Base-by-base conservation (phyloP, 1,284 basidiomycete species). In the Psilocybe mexicana region DNA sequence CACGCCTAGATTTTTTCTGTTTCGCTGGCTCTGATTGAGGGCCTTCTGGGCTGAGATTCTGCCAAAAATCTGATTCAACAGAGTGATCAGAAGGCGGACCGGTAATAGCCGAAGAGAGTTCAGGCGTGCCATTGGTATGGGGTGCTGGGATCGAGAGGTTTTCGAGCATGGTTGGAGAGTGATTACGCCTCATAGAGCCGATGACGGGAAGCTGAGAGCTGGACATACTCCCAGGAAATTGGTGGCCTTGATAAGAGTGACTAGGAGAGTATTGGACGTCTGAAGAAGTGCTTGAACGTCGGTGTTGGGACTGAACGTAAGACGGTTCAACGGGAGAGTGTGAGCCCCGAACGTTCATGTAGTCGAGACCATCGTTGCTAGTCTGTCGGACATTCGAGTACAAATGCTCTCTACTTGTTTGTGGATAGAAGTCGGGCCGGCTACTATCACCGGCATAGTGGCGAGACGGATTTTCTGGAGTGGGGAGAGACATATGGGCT, bases 1-100 rank as follows among this genome's bases (percentile, higher is more conserved):
- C 82, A 55, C 80, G 82, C 38, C 87, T 80, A 12, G 72, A 18
- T 61, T 82, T 86, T 43, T 73, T 72, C 28, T 70, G 65, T 55
- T 64, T 68, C 25, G 57, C 48, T 8, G 46, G 54, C 23, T 62
- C 59, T 4, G 53, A 36, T 52, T 64, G 43, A 48, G 40, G 28
- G 18, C 52, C 38, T 28, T 61, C 48, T 28, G 54, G 43, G 28
- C 61, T 30, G 35, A 61, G 54, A 46, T 63, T 60, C 10, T 64
- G 60, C 67, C 67, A 69, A 18, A 62, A 53, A 23, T 69, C 67
- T 18, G 70, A 65, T 28, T 71, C 69, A 30, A 55, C 52, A 23
- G 67, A 68, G 51, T 62, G 61, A 14, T 65, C 60, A 49, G 61
- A 57, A 30, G 57, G 50, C 10, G 57, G 61, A 14, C 58, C 56